These are phyloP conservation scores for Rhododendron ovatum DNA, from an alignment of 148 eudicot species.

Conservation along the genomic window DNA sequence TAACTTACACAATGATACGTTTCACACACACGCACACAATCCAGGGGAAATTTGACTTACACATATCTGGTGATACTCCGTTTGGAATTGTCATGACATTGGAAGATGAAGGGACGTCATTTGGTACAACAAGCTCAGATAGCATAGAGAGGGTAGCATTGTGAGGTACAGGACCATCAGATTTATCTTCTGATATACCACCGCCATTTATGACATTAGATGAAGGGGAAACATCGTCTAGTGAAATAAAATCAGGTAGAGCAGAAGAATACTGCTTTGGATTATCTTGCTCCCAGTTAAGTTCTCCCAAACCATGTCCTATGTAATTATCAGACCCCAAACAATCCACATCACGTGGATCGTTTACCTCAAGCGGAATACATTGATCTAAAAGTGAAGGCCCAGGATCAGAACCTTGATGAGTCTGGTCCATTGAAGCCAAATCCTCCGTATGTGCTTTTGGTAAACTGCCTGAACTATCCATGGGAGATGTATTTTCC, in stretches of 20 bases:
- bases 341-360: slow-evolving; percentile 17
- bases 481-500: slow-evolving; percentile 14
- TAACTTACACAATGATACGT: not conserved
- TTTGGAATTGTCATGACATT: slow-evolving; percentile 13
- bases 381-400: slow-evolving; percentile 19
- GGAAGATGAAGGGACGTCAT: slow-evolving; percentile 32
- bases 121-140: slow-evolving; percentile 31
- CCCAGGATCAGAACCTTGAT: slow-evolving; percentile 13
- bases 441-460: slow-evolving; percentile 18
- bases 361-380: slow-evolving; percentile 22
- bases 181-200: slow-evolving; percentile 1
- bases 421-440: slow-evolving; percentile 11
- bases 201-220: not conserved
- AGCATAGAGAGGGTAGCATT: slow-evolving; percentile 2
- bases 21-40: not conserved
- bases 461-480: slow-evolving; percentile 12
- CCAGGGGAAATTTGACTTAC: slow-evolving; percentile 13
- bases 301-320: slow-evolving; percentile 27
- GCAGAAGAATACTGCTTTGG: slow-evolving; percentile 14
- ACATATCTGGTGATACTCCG: slow-evolving; percentile 17
- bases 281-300: slow-evolving; percentile 30
- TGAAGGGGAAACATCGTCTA: slow-evolving; percentile 12
- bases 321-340: slow-evolving; percentile 14
- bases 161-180: slow-evolving; percentile 5
- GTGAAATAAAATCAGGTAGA: slow-evolving; percentile 20